These are phyloP conservation scores for Globisporangium viniferum DNA, from an alignment of 352 stramenopile genomes.

Conservation along the genomic window DNA sequence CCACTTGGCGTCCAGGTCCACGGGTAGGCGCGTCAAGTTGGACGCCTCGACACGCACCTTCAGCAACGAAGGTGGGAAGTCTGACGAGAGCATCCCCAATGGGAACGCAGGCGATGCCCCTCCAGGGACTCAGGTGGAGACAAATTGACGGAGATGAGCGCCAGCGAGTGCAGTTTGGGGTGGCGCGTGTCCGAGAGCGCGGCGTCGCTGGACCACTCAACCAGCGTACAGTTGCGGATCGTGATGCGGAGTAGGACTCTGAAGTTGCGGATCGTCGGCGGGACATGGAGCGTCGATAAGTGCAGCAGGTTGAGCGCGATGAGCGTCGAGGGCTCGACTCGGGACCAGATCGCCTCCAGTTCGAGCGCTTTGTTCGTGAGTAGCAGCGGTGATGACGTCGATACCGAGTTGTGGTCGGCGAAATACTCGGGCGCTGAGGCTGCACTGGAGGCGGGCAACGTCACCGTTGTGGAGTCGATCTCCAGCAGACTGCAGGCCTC, in stretches of 20 bases:
- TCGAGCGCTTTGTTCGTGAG: neutral
- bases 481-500: constrained; percentile 2
- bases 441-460: neutral
- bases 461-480: neutral
- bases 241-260: neutral
- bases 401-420: neutral
- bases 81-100: neutral
- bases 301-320: neutral
- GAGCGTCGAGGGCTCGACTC: neutral
- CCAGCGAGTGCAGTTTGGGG: constrained; percentile 1
- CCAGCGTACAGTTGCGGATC: neutral
- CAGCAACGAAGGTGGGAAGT: neutral
- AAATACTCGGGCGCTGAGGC: neutral
- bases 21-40: constrained; percentile 1
- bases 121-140: neutral
- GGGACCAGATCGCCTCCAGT: constrained; percentile 4
- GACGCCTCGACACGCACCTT: neutral
- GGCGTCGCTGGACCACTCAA: neutral
- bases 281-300: neutral
- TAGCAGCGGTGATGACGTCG: neutral
- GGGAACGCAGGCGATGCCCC: neutral
- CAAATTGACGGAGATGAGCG: neutral
- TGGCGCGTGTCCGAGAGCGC: constrained; percentile 2
- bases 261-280: constrained; percentile 6
- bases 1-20: constrained; percentile 7